A percentile compares a stretch with the other conserved stretches of the same genome.
These are phyloP conservation scores for Erodium maritimum DNA, from an alignment of 345 rosid species.

Conservation along the genomic window DNA sequence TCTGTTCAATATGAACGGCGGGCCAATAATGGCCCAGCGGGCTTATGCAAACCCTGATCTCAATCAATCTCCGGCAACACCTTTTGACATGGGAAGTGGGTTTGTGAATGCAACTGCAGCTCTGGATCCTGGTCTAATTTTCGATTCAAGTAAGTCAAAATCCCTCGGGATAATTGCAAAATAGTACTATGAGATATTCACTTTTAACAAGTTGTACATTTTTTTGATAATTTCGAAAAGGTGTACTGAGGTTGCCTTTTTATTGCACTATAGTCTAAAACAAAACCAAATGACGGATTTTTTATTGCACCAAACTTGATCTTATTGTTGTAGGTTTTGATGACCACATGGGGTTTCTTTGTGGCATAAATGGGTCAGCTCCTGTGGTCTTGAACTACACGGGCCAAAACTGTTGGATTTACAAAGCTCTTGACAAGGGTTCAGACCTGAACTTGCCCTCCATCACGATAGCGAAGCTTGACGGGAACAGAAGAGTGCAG, in stretches of 20 bases:
- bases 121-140: conserved; percentile 78
- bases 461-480: conserved; percentile 52
- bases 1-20: conserved; percentile 49
- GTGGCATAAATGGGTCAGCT: conserved; percentile 71
- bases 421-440: conserved; percentile 28
- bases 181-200: no score
- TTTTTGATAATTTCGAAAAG: no score
- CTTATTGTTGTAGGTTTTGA: conserved; percentile 38
- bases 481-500: conserved; percentile 34
- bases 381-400: conserved; percentile 76
- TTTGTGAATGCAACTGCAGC: conserved; percentile 86
- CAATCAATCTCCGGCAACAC: conserved; percentile 75
- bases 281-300: no score
- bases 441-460: conserved; percentile 84
- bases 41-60: conserved; percentile 72
- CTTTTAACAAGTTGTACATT: no score
- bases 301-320: no score
- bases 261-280: no score
- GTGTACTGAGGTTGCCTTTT: no score
- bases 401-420: conserved; percentile 41
- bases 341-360: conserved; percentile 77
- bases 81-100: conserved; percentile 95
- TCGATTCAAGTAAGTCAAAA: conserved; percentile 52
- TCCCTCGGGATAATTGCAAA: no score
- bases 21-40: conserved; percentile 86